Evolutionary conservation across 2,329 filamentous ascomycete genomes (phyloP).

Genomic region (Fusarium hostae): DNA sequence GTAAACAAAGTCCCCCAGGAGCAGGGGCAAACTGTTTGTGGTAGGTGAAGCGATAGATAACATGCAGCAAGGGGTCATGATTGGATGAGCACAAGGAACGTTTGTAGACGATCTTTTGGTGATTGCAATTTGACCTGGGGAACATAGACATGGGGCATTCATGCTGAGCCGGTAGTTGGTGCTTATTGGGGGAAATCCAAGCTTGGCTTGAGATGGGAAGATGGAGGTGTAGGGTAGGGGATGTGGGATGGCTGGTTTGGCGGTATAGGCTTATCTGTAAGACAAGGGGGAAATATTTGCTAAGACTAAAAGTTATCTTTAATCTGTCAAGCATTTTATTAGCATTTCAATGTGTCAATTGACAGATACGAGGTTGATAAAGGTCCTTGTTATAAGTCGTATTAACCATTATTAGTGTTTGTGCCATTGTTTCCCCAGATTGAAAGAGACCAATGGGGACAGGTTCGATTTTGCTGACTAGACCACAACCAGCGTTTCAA

Average conservation of each 20-base stretch:
- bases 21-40: constrained; percentile 17
- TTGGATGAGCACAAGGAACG: constrained; percentile 24
- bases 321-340: neutral
- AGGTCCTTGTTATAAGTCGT: too few relatives aligned
- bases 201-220: neutral
- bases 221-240: constrained; percentile 16
- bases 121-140: neutral
- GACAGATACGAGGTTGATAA: too few relatives aligned
- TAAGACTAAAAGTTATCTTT: neutral
- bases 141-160: neutral
- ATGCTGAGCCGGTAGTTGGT: neutral
- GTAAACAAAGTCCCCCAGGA: constrained; percentile 10
- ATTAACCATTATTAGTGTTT: neutral
- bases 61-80: constrained; percentile 5
- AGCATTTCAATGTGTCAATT: neutral
- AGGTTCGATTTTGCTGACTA: constrained; percentile 41
- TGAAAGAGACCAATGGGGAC: constrained; percentile 33
- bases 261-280: neutral
- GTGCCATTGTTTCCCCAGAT: neutral
- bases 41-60: constrained; percentile 35
- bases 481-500: neutral
- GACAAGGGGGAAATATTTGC: neutral
- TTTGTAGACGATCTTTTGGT: constrained; percentile 21
- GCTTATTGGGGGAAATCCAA: constrained; percentile 7
- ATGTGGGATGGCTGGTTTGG: neutral